These are phyloP conservation scores for Paramecium sexaurelia DNA, from an alignment of 73 alveolate genomes.

Conservation along the genomic window DNA sequence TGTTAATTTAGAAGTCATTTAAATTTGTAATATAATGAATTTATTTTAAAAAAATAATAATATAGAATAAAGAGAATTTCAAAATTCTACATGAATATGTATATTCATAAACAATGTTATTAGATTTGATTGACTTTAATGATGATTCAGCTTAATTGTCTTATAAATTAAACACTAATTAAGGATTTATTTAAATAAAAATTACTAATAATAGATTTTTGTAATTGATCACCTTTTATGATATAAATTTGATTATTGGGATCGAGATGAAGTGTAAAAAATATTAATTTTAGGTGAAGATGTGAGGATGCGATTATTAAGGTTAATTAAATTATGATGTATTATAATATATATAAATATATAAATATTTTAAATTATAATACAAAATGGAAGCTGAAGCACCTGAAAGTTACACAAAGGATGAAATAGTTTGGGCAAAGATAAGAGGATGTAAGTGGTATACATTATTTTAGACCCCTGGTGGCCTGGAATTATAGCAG, in stretches of 20 bases:
- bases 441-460: conserved; percentile 42
- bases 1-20: no score
- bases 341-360: neutral
- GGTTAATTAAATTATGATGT: neutral
- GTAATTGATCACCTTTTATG: neutral
- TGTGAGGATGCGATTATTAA: neutral
- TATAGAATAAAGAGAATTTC: no score
- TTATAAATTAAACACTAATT: neutral
- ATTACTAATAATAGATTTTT: neutral
- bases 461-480: conserved; percentile 28
- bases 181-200: neutral
- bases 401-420: neutral
- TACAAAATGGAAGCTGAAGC: conserved; percentile 2
- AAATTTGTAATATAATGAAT: no score
- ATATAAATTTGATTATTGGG: neutral
- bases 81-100: neutral
- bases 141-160: neutral
- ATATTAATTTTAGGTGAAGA: neutral
- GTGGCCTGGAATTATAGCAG: conserved; percentile 60
- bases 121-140: neutral
- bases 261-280: neutral
- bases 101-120: neutral
- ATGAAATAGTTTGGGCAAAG: conserved; percentile 54
- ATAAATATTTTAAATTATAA: neutral
- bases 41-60: no score